Conservation (phyloP, 352 stramenopile genomes). For the Thalassiosira sp. region DNA sequence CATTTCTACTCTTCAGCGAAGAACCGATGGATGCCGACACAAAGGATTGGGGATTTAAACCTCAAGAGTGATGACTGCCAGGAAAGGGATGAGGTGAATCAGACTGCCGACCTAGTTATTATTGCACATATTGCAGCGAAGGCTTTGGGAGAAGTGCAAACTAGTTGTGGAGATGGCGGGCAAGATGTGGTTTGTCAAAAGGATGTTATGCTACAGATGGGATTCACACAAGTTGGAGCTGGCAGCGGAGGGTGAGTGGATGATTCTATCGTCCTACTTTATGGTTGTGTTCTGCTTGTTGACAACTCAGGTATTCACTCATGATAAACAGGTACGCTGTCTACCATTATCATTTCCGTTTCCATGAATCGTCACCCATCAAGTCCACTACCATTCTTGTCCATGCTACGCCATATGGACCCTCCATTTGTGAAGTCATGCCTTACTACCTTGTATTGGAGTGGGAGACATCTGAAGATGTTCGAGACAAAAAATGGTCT, state of each 20-base stretch:
- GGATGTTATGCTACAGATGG: constrained; percentile 42
- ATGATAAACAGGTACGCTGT: constrained; percentile 43
- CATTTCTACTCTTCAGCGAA: constrained; percentile 48
- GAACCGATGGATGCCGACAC: constrained; percentile 66
- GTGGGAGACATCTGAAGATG: constrained; percentile 43
- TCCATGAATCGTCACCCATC: constrained; percentile 9
- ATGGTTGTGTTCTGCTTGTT: neutral
- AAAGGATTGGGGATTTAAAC: constrained; percentile 63
- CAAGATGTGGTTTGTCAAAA: constrained; percentile 28
- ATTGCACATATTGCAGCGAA: constrained; percentile 58
- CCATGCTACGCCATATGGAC: constrained; percentile 77
- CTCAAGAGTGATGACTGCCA: constrained; percentile 63
- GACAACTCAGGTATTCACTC: neutral
- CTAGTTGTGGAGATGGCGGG: constrained; percentile 17
- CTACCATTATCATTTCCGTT: constrained; percentile 41
- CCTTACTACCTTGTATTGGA: constrained; percentile 75
- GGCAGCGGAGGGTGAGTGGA: constrained; percentile 60
- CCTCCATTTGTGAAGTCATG: constrained; percentile 69
- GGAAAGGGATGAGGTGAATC: constrained; percentile 61
- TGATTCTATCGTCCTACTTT: constrained; percentile 2
- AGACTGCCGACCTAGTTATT: constrained; percentile 60
- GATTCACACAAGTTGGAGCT: constrained; percentile 62
- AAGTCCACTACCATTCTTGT: constrained; percentile 50
- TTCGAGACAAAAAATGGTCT: constrained; percentile 42
- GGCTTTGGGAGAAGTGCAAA: constrained; percentile 60